Conservation (phyloP, 169 alveolate species). For the Eimeria nieschulzi region DNA sequence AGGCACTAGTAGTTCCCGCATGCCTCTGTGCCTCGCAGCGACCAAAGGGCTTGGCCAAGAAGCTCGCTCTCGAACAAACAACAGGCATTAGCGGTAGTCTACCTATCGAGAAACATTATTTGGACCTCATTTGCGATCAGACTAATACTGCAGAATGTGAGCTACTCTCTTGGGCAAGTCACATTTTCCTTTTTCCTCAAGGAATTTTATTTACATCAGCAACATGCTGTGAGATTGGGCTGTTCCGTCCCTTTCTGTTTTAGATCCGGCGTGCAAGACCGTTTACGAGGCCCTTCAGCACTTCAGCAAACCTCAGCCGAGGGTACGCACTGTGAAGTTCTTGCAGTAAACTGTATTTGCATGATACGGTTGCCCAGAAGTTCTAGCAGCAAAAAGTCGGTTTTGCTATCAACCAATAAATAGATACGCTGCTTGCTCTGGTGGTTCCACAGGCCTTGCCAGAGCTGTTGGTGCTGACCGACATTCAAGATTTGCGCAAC, state of each 20-base stretch:
- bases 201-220: no score
- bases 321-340: not conserved
- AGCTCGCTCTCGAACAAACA: slow-evolving; percentile 66
- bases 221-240: not conserved
- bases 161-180: not conserved
- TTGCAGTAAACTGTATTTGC: no score
- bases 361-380: no score
- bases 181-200: no score
- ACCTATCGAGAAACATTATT: slow-evolving; percentile 43
- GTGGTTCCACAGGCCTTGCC: slow-evolving; percentile 44
- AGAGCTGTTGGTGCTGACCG: slow-evolving; percentile 69
- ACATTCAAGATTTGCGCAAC: slow-evolving; percentile 47
- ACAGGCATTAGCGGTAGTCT: slow-evolving; percentile 52
- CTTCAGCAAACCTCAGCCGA: slow-evolving; percentile 11
- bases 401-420: no score
- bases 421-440: not conserved
- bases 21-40: slow-evolving; percentile 29
- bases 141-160: slow-evolving; percentile 33
- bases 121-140: slow-evolving; percentile 58
- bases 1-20: no score
- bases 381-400: no score
- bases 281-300: slow-evolving; percentile 65
- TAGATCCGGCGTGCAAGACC: slow-evolving; percentile 55
- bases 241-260: not conserved
- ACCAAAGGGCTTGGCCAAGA: slow-evolving; percentile 45